Conservation (phyloP, 1,284 basidiomycete genomes). For the Papiliotrema terrestris region DNA sequence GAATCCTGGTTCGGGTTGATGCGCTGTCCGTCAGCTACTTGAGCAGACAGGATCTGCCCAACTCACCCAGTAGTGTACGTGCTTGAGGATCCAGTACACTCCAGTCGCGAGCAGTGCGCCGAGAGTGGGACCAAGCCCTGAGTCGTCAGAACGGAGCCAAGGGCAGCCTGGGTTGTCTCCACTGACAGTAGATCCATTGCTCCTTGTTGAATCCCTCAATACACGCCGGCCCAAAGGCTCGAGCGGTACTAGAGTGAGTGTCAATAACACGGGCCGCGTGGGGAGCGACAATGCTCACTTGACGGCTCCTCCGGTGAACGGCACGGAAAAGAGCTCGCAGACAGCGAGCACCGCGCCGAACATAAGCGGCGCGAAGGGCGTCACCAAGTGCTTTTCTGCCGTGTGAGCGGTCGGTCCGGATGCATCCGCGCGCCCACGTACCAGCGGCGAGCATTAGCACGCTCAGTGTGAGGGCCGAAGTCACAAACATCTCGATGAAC, state of each 20-base stretch:
- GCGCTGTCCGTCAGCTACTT: neutral
- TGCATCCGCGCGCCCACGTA: constrained; percentile 9
- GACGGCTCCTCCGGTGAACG: constrained; percentile 42
- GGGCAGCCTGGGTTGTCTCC: too few species aligned
- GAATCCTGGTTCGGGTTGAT: constrained; percentile 9
- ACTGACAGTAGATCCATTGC: constrained; percentile 57
- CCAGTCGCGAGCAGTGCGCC: constrained; percentile 59
- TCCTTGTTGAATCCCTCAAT: constrained; percentile 58
- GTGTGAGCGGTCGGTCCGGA: neutral
- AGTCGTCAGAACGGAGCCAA: too few species aligned
- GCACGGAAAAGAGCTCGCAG: constrained; percentile 58
- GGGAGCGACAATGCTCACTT: constrained; percentile 41
- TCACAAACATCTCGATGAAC: constrained; percentile 72
- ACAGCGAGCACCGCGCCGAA: constrained; percentile 68
- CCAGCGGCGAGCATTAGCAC: constrained; percentile 58
- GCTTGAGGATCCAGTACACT: constrained; percentile 60
- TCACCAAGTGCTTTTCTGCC: constrained; percentile 56
- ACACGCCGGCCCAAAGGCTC: constrained; percentile 70
- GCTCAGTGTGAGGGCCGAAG: constrained; percentile 54
- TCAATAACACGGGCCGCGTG: too few species aligned
- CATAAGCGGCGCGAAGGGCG: constrained; percentile 69
- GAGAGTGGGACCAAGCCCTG: constrained; percentile 61
- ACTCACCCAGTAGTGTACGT: constrained; percentile 19
- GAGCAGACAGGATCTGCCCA: neutral
- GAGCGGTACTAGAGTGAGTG: constrained; percentile 59